Evolutionary conservation across 345 rosid genomes (phyloP).

Genomic region (Eutrema heterophyllum): DNA sequence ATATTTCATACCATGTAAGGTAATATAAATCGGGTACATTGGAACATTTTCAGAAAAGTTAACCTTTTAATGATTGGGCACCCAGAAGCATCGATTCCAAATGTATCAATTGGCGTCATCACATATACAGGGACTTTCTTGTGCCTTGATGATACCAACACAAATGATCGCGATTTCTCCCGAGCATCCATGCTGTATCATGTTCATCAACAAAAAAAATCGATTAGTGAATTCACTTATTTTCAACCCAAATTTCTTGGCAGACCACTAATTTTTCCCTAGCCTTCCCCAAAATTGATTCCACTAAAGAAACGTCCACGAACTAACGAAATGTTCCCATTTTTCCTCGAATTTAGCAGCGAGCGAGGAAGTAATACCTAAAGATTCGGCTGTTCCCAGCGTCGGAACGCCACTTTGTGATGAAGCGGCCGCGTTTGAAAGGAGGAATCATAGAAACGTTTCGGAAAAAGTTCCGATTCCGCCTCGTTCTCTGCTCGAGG

Average conservation of each 20-base stretch:
- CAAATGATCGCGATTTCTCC: constrained; percentile 47
- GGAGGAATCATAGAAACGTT: constrained; percentile 43
- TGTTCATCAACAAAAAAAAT: constrained; percentile 1
- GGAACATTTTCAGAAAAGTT: neutral
- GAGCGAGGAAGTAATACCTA: constrained; percentile 32
- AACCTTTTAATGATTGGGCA: constrained; percentile 52
- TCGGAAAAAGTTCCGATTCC: constrained; percentile 38
- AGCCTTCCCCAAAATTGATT: neutral
- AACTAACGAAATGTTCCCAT: neutral
- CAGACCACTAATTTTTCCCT: neutral
- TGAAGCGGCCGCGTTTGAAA: constrained; percentile 36
- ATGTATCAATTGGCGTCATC: constrained; percentile 50
- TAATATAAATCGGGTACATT: constrained; percentile 4
- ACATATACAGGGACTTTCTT: constrained; percentile 55
- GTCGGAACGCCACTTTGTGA: constrained; percentile 37
- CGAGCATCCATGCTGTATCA: constrained; percentile 57
- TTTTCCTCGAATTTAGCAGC: neutral
- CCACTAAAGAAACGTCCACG: constrained; percentile 1
- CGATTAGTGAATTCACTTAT: neutral
- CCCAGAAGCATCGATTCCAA: constrained; percentile 53
- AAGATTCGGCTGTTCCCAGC: constrained; percentile 40
- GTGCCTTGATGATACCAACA: constrained; percentile 51
- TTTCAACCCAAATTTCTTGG: neutral
- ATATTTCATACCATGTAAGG: constrained; percentile 12
- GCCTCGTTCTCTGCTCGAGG: constrained; percentile 32